Percentiles rank a stretch among this genome's conserved stretches.
Conservation (phyloP, 2,329 filamentous ascomycete species). For the Capronia americana region DNA sequence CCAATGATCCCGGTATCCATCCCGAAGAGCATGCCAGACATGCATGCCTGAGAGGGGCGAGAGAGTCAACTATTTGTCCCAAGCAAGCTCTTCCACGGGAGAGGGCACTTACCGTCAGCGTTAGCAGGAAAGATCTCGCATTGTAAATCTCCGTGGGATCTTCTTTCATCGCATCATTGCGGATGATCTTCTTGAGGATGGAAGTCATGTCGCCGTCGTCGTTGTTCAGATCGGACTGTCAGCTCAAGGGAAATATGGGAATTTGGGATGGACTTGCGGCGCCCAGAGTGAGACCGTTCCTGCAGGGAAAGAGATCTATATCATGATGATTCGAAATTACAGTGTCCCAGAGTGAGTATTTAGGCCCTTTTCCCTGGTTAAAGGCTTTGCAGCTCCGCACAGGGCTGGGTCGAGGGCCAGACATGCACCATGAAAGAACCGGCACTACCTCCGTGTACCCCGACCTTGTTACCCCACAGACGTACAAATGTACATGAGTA, state of each 20-base stretch:
- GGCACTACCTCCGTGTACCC: neutral
- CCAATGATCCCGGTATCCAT: conserved; percentile 72
- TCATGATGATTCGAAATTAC: no score
- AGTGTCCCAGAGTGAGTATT: no score
- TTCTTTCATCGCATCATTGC: conserved; percentile 72
- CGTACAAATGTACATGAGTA: no score
- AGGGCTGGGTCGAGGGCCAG: neutral
- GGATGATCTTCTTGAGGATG: conserved; percentile 63
- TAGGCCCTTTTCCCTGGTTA: neutral
- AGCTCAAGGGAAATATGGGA: no score
- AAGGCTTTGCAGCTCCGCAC: neutral
- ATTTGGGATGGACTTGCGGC: neutral
- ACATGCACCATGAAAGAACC: no score
- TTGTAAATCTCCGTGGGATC: conserved; percentile 73
- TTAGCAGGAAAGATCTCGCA: conserved; percentile 70
- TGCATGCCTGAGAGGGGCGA: conserved; percentile 60
- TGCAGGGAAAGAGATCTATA: no score
- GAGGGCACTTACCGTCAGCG: conserved; percentile 40
- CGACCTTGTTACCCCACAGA: no score
- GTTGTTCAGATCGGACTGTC: no score
- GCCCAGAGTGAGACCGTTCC: no score
- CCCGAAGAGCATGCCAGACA: conserved; percentile 72
- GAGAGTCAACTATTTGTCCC: neutral
- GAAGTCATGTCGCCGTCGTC: conserved; percentile 6
- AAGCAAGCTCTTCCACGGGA: neutral